Percentiles rank a stretch among this genome's conserved stretches.
Conservation (phyloP, 2,329 filamentous ascomycete species). For the Botrytis deweyae region DNA sequence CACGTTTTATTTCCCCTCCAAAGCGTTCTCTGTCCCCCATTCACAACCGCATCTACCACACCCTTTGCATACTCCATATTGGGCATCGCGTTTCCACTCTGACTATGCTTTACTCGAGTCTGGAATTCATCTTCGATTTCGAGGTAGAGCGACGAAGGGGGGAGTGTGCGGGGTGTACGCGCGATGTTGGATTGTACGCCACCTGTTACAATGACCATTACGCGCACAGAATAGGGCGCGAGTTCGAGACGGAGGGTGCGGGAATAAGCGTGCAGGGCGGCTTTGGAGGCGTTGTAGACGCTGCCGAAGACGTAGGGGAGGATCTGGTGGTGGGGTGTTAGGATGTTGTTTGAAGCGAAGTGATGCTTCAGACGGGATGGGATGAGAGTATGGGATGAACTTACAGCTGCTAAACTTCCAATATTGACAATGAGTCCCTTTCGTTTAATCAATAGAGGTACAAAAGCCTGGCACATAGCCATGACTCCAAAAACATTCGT, state of each 20-base stretch:
- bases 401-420: constrained; percentile 41
- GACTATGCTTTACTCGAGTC: constrained; percentile 31
- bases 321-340: constrained; percentile 46
- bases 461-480: constrained; percentile 46
- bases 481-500: constrained; percentile 45
- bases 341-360: background rate
- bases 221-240: constrained; percentile 34
- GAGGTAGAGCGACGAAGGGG: constrained; percentile 29
- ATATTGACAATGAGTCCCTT: constrained; percentile 35
- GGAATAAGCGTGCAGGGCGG: constrained; percentile 50
- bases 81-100: constrained; percentile 30
- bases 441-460: constrained; percentile 38
- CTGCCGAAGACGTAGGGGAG: constrained; percentile 80
- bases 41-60: constrained; percentile 32
- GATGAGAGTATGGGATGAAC: background rate
- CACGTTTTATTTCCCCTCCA: constrained; percentile 33
- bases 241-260: constrained; percentile 36
- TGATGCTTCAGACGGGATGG: background rate
- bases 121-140: constrained; percentile 29
- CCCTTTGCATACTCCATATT: constrained; percentile 32
- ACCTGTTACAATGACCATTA: constrained; percentile 34
- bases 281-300: constrained; percentile 93
- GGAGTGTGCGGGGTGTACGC: constrained; percentile 24
- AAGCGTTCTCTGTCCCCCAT: constrained; percentile 24
- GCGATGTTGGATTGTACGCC: constrained; percentile 32